Evolutionary conservation across 805 yeast genomes (phyloP), one percentile per base, ranked within the genome.

Genomic region (Lipomyces orientalis): DNA sequence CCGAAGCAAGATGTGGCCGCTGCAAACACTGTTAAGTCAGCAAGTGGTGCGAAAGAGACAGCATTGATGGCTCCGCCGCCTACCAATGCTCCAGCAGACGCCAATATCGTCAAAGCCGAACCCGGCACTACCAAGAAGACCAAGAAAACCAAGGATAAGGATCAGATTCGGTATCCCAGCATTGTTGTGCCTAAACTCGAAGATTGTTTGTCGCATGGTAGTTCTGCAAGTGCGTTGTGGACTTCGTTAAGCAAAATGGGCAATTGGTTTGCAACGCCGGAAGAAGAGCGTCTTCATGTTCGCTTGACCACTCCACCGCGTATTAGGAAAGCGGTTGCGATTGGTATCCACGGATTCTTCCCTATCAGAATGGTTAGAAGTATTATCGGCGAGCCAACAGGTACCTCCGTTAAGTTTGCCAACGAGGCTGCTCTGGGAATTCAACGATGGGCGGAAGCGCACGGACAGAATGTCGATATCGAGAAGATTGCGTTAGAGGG

Each of bases 261-360:
- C 25, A 58, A 57, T 25, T 29, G 58, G 10, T 63, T 67, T 39
- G 68, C 59, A 12, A 49, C 54, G 19, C 14, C 22, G 14, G 64
- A 64, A 10, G 57, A 37, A 9, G 56, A 37, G 25, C 64, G 31
- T n/a, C 46, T 66, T 7, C 62, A 52, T 4, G 43, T 69, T n/a
- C 59, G 46, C 12, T 22, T 69, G 14, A 46, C 58, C 3, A 29
- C 67, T 9, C 65, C 72, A 22, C 71, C 69, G 16, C 51, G 61
- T 31, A 46, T 68, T 19, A 22, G 31, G 31, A 86, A 87, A 70
- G 90, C 90, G 0, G 83, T 94, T 37, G 89, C 95, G 46, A 87
- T 94, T 66, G 99, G 99, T 0, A 93, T 94, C 1, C 99, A 94
- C 79, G 99, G 99, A 0, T 94, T 93, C 75, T 94, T 95, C 80